phyloP scores from a whole-genome alignment of 805 yeast genomes.

The Phaffomyces thermotolerans region DNA sequence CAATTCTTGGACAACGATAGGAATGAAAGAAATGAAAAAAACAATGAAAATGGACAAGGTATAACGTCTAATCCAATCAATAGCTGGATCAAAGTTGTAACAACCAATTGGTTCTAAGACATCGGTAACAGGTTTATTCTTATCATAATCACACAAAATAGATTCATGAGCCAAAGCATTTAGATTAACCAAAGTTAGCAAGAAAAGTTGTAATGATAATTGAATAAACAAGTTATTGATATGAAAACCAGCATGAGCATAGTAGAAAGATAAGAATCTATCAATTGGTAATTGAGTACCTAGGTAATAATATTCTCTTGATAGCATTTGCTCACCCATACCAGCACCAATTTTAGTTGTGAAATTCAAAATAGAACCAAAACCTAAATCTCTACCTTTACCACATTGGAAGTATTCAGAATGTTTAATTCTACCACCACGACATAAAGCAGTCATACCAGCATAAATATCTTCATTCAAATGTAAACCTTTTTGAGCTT shows the following conservation, averaged over 20 bases:
- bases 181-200: conserved; percentile 62
- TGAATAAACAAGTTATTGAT: conserved; percentile 74
- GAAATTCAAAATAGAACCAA: conserved; percentile 78
- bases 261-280: conserved; percentile 74
- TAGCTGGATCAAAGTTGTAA: conserved; percentile 63
- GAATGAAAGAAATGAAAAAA: conserved; percentile 73
- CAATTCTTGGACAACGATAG: conserved; percentile 71
- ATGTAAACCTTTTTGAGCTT: conserved; percentile 81
- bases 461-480: conserved; percentile 85
- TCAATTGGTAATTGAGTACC: conserved; percentile 78
- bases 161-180: conserved; percentile 70
- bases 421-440: conserved; percentile 86
- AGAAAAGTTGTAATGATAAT: conserved; percentile 64
- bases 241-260: conserved; percentile 86
- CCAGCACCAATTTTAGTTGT: conserved; percentile 89
- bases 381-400: conserved; percentile 85
- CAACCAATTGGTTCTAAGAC: conserved; percentile 61
- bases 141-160: conserved; percentile 60
- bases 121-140: conserved; percentile 61
- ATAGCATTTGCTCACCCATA: conserved; percentile 86
- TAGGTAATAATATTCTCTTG: conserved; percentile 75
- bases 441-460: conserved; percentile 74
- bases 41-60: conserved; percentile 76
- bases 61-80: conserved; percentile 78
- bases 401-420: conserved; percentile 88